Base-by-base conservation (phyloP, 305 asterid species). In the Nicotiana rustica region DNA sequence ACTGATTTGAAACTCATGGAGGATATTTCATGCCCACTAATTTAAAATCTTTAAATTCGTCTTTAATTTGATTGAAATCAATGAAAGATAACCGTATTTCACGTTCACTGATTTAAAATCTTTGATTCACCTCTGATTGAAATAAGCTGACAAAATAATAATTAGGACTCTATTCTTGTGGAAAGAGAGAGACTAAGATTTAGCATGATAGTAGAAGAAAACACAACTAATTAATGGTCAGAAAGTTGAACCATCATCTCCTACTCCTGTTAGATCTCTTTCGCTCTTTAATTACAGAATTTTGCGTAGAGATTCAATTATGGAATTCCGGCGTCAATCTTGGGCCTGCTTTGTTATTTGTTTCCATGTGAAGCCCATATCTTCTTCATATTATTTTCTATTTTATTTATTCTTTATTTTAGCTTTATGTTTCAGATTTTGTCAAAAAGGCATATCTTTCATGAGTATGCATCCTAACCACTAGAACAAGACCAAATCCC, bases 291-390 rank as follows among this genome's bases (percentile, higher is more conserved):
- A 6, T 49, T 73, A 44, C 79, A 73, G 21, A 73, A 73, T 73
- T 47, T 73, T 21, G 62, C 15, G 6, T 73, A 25, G 64, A 73
- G 62, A 73, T 49, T 73, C 44, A 49, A 25, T 73, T 73, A 88
- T 73, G 85, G 78, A 86, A 90, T 87, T 83, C 85, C 90, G 88
- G 89, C 91, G 89, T 84, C 89, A 92, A 91, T 88, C 90, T 85
- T 87, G 95, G 91, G 90, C 89, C 82, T 85, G 71, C 83, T 88
- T 89, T 87, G 71, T 84, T 62, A 33, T 33, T 31, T 4, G 35
- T 79, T 76, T 79, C 83, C 92, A 89, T 86, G 92, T 90, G 92
- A 86, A 49, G 82, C 91, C 88, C 91, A 87, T 91, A 71, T 71
- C 78, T 25, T 70, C 2, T n/a, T 41, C 33, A 6, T 47, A 25